These are phyloP conservation scores for Catharanthus roseus DNA, from an alignment of 257 asterid genomes.

Conservation along the genomic window DNA sequence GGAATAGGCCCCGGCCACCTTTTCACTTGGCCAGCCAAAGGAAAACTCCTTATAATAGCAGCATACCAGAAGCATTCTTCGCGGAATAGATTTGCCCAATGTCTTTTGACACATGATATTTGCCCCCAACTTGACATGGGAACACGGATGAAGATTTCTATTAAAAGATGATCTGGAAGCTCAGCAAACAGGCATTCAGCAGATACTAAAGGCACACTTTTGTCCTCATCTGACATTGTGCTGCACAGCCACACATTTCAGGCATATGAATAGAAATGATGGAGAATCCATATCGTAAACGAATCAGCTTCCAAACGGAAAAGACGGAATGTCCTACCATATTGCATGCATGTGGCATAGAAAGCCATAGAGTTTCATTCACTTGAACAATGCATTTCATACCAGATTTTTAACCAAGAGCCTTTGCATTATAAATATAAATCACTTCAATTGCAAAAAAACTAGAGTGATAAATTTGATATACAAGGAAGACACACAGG, in stretches of 20 bases:
- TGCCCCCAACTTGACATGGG: conserved; percentile 55
- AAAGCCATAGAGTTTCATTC: no score
- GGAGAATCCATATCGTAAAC: neutral
- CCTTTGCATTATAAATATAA: neutral
- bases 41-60: conserved; percentile 55
- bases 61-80: conserved; percentile 70
- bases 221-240: conserved; percentile 43
- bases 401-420: neutral
- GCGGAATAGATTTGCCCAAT: conserved; percentile 58
- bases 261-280: neutral
- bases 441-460: neutral
- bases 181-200: conserved; percentile 40
- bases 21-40: conserved; percentile 44
- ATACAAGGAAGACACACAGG: no score
- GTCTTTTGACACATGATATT: conserved; percentile 49
- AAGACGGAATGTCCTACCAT: no score
- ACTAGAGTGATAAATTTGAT: neutral
- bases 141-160: conserved; percentile 55
- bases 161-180: conserved; percentile 59
- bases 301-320: neutral
- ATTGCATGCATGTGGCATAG: neutral
- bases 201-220: conserved; percentile 22
- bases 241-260: conserved; percentile 18
- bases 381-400: neutral
- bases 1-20: conserved; percentile 85